These are phyloP conservation scores for Albophoma yamanashiensis DNA, from an alignment of 2,329 filamentous ascomycete species.

Conservation along the genomic window DNA sequence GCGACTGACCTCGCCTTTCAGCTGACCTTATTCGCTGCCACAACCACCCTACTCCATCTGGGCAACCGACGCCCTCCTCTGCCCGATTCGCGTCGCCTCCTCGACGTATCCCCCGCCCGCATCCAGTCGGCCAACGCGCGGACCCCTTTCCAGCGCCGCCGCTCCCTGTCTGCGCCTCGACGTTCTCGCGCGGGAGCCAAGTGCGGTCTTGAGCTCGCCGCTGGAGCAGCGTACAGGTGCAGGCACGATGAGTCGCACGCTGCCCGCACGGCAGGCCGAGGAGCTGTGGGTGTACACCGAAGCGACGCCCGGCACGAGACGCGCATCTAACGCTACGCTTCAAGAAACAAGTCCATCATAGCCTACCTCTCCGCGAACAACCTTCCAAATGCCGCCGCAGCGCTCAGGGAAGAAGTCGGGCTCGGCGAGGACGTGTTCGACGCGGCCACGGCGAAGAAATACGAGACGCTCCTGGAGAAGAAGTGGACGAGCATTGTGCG, in stretches of 20 bases:
- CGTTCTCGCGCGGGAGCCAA: not conserved
- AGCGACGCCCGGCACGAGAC: not conserved
- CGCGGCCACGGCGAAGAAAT: conserved; percentile 77
- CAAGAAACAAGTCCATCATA: conserved; percentile 84
- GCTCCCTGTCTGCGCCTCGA: not conserved
- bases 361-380: conserved; percentile 73
- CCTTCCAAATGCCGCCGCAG: conserved; percentile 56
- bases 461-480: conserved; percentile 88
- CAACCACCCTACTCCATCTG: not conserved
- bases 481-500: conserved; percentile 97
- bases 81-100: not conserved
- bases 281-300: conserved; percentile 59
- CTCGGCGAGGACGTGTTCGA: conserved; percentile 65
- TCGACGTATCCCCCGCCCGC: not conserved
- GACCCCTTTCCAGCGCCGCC: not conserved
- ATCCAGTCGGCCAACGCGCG: not conserved
- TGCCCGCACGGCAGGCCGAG: conserved; percentile 74
- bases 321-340: conserved; percentile 4
- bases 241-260: conserved; percentile 56
- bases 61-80: not conserved
- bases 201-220: conserved; percentile 1
- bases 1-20: not conserved
- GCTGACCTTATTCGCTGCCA: not conserved
- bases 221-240: not conserved
- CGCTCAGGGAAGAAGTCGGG: conserved; percentile 66